Evolutionary conservation across 345 rosid genomes (phyloP), one percentile per base, ranked within the genome.

Genomic region (Aquilaria yunnanensis): DNA sequence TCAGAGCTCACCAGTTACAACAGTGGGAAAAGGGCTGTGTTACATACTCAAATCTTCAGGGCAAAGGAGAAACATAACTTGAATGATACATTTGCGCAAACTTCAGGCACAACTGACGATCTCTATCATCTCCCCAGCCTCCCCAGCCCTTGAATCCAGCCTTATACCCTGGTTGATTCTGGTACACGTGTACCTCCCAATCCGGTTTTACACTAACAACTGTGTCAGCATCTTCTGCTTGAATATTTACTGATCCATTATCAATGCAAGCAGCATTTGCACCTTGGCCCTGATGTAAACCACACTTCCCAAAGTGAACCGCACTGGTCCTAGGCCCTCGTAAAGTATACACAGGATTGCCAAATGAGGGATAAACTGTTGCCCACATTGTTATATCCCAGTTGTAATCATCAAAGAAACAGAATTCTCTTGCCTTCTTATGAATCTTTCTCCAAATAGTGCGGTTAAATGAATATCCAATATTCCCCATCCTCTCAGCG

Each of bases 351-450:
- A 91, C 99, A 16, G 96, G 96, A 37, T 74, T 68, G 3, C 99
- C 96, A 50, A 94, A 91, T 1, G 96, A 94, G 0, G 99, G 97
- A 71, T 83, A 94, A 61, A 94, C 97, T 0, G 96, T 89, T 23
- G 92, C 85, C 99, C 99, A 94, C 99, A 94, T 90, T 0, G 97
- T 87, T 75, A 90, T 94, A 76, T 94, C 99, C 99, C 99, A 94
- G 59, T 94, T 94, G 71, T 94, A 88, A 67, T 94, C 99, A 52
- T 94, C 99, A 62, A 86, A 91, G 74, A 66, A 88, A 76, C 99
- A 94, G 77, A 94, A 94, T 59, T 80, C 96, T 58, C 41, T 87
- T 8, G 96, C 93, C 76, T 83, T 90, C 54, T 50, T 57, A 60
- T 89, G 97, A 72, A 94, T 90, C 63, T 67, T 85, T 76, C 85